These are phyloP conservation scores for Phaeosphaeria sp. DNA, from an alignment of 2,329 filamentous ascomycete genomes.

Conservation along the genomic window DNA sequence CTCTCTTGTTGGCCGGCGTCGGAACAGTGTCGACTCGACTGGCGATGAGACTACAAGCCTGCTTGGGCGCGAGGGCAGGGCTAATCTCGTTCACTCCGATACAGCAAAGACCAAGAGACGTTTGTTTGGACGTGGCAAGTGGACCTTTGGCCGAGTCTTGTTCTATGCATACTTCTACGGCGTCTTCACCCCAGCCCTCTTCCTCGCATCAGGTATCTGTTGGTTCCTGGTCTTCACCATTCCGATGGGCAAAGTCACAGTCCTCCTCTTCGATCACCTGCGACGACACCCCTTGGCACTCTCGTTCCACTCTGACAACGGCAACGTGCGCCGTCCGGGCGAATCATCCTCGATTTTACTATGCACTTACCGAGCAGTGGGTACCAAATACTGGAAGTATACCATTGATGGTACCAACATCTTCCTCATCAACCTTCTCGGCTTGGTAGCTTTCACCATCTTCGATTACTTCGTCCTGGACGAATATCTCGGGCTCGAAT, in stretches of 20 bases:
- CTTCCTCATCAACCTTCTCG: conserved; percentile 96
- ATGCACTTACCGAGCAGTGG: conserved; percentile 96
- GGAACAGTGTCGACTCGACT: conserved; percentile 86
- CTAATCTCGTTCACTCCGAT: conserved; percentile 48
- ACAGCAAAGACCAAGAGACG: conserved; percentile 71
- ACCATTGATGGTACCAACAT: conserved; percentile 98
- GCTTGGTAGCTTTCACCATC: conserved; percentile 91
- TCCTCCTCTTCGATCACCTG: conserved; percentile 88
- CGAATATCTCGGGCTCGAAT: conserved; percentile 70
- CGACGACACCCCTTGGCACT: conserved; percentile 90
- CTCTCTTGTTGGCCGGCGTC: conserved; percentile 83
- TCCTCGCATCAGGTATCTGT: conserved; percentile 85
- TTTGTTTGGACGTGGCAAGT: conserved; percentile 92
- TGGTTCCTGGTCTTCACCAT: conserved; percentile 99
- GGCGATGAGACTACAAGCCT: conserved; percentile 90
- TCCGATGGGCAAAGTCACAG: conserved; percentile 95
- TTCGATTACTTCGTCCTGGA: conserved; percentile 87
- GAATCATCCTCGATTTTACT: conserved; percentile 85
- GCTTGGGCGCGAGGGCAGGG: conserved; percentile 70
- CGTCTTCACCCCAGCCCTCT: conserved; percentile 82
- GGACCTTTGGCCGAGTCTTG: conserved; percentile 91
- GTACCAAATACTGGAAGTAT: conserved; percentile 98
- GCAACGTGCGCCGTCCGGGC: conserved; percentile 73
- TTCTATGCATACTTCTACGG: conserved; percentile 98
- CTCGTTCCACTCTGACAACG: conserved; percentile 87